A percentile compares a stretch with the other conserved stretches of the same genome.
phyloP scores from a whole-genome alignment of 2,329 filamentous ascomycete genomes.

The Neurospora sp. region DNA sequence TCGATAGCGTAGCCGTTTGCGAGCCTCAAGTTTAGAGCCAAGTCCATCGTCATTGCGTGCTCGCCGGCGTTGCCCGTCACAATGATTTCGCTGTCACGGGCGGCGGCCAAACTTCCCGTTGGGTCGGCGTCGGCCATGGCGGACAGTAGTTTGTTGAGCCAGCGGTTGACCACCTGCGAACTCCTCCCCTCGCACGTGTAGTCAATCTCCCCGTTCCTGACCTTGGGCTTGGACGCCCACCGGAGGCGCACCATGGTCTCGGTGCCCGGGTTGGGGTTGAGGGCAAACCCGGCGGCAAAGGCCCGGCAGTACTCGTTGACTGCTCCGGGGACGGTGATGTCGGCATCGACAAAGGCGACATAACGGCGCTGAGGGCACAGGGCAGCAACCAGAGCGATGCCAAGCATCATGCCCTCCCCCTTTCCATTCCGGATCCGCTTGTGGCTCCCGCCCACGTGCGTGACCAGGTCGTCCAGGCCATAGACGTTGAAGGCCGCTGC shows the following conservation, averaged over 20 bases:
- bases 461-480: conserved; percentile 18
- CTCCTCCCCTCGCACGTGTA: conserved; percentile 21
- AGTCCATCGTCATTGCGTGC: conserved; percentile 26
- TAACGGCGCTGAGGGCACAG: conserved; percentile 16
- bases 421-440: conserved; percentile 20
- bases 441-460: conserved; percentile 6
- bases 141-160: conserved; percentile 21
- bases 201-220: conserved; percentile 16
- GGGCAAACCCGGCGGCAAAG: conserved; percentile 23
- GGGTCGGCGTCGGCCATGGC: background rate
- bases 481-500: conserved; percentile 16
- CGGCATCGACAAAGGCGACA: conserved; percentile 25
- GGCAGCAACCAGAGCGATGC: conserved; percentile 20
- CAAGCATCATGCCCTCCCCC: conserved; percentile 25
- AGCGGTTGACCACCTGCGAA: conserved; percentile 22
- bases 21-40: conserved; percentile 24
- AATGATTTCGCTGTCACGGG: conserved; percentile 13
- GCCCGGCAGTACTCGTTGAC: conserved; percentile 24
- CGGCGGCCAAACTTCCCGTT: background rate
- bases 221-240: conserved; percentile 25
- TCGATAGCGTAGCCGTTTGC: conserved; percentile 26
- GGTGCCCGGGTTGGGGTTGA: conserved; percentile 8
- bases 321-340: conserved; percentile 22
- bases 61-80: conserved; percentile 25
- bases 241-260: conserved; percentile 24